These are phyloP conservation scores for Zancudomyces culisetae DNA, from an alignment of 371 early-diverging fungal genomes.

Conservation along the genomic window DNA sequence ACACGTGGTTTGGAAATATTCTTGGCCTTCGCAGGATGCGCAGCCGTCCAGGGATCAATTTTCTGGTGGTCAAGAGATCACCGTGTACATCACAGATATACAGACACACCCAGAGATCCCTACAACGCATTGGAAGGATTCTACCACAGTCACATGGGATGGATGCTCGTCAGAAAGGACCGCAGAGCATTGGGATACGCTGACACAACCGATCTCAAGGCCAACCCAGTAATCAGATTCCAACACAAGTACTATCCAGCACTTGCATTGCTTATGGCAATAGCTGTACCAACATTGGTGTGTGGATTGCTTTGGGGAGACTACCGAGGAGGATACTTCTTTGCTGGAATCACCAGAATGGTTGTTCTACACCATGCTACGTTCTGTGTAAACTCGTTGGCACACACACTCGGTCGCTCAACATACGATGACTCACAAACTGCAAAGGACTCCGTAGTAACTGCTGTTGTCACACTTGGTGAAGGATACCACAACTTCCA, in stretches of 20 bases:
- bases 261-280: conserved; percentile 48
- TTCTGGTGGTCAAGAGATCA: conserved; percentile 75
- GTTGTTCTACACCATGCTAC: conserved; percentile 80
- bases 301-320: conserved; percentile 81
- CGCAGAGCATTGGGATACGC: conserved; percentile 49
- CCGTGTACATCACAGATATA: conserved; percentile 83
- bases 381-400: conserved; percentile 83
- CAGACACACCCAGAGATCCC: conserved; percentile 81
- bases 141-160: conserved; percentile 71
- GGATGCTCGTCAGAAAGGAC: conserved; percentile 72
- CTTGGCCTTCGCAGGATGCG: conserved; percentile 41
- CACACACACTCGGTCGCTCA: conserved; percentile 62
- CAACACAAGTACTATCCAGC: conserved; percentile 68
- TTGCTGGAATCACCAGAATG: conserved; percentile 56
- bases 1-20: conserved; percentile 32
- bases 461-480: conserved; percentile 59
- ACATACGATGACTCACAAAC: conserved; percentile 63
- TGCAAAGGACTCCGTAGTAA: conserved; percentile 61
- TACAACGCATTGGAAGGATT: conserved; percentile 72
- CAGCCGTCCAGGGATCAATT: conserved; percentile 63
- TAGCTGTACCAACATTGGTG: conserved; percentile 56
- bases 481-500: conserved; percentile 85
- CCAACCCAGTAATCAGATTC: conserved; percentile 51
- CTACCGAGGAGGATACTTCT: conserved; percentile 76
- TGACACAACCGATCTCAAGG: conserved; percentile 67